Base-by-base conservation (phyloP, 2,329 filamentous ascomycete species). In the Colletotrichum musicola region DNA sequence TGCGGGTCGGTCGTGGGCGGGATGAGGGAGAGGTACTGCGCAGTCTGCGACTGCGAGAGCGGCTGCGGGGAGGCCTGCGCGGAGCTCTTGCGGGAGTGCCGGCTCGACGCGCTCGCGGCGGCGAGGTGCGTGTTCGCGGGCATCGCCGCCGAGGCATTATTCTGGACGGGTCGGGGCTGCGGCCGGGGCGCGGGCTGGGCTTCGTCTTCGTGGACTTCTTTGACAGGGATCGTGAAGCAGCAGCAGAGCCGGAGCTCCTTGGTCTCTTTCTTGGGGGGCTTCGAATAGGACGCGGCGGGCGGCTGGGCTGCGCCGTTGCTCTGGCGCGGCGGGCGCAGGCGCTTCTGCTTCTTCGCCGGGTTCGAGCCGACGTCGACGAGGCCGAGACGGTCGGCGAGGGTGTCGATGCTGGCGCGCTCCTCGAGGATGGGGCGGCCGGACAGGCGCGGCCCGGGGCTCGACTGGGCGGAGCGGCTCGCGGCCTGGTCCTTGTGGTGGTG, bases 401-500 rank as follows among this genome's bases (percentile, higher is more conserved):
- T 97, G 78, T 99, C 96, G 64, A 98, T 86, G 74, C 95, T 98
- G 40, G 89, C 91, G 59, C 93, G 85, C 65, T 88, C 84, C 73
- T 90, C 86, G 62, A 91, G 79, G 4, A 90, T 87, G 6, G 88
- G 85, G 4, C 86, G 82, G 18, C 82, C 77, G 49, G 77, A 78
- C 66, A 75, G 74, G 49, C 78, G 78, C 4, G 82, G 83, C 1
- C 83, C 83, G 2, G 84, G 82, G 69, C 81, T 85, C 18, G 83
- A 84, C 51, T 77, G 78, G 2, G 83, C 77, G 9, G 85, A 84
- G 65, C 78, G 75, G 72, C 77, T 76, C 64, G 93, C 93, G 64
- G 93, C 93, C 79, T 99, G 96, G 65, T 96, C 93, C 77, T 93
- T 95, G 82, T 99, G 96, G 78, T 98, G 94, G 92, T 93, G 97